Evolutionary conservation across 768 basidiomycete genomes (phyloP), one percentile per base, ranked within the genome.

Genomic region (Podaxis pistillaris): DNA sequence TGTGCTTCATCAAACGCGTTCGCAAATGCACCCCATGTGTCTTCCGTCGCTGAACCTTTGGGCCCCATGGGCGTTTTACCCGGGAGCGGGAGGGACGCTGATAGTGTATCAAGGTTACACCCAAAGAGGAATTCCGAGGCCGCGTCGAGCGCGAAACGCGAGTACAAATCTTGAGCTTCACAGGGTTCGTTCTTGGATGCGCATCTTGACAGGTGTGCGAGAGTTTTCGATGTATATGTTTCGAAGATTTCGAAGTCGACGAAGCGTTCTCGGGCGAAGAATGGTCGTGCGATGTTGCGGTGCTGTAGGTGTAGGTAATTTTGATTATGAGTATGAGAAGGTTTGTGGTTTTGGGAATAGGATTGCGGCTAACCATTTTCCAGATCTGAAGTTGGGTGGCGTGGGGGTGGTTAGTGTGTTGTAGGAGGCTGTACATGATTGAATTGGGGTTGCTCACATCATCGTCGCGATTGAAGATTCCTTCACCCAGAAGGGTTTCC

Each of bases 381-480:
- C 88, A 90, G 64, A 74, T 76, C 87, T 80, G 66, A 22, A 1
- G 51, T 22, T 52, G 56, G 41, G n/a, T 40, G 8, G 54, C 28
- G 28, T 30, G 28, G 28, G 28, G 28, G 11, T 56, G 46, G 26
- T 47, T 30, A 58, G 52, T 58, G 26, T 28, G 24, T 17, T 53
- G n/a, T 28, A 47, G 30, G 49, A 61, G 56, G 58, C 37, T 51
- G 63, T 17, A 19, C 4, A 56, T 63, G 40, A 64, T 7, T 28
- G 55, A 22, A 44, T 15, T 17, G 49, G 36, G 57, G 41, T 33
- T 51, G 64, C 78, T 73, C 69, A 85, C 86, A 73, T 86, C 83
- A 67, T 88, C 89, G 70, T 90, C 90, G 15, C 89, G 81, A 65
- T 90, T 90, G 72, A 92, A 92, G 41, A 92, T 90, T 1, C 90